phyloP scores from a whole-genome alignment of 768 basidiomycete species.

The Asterophora parasitica region DNA sequence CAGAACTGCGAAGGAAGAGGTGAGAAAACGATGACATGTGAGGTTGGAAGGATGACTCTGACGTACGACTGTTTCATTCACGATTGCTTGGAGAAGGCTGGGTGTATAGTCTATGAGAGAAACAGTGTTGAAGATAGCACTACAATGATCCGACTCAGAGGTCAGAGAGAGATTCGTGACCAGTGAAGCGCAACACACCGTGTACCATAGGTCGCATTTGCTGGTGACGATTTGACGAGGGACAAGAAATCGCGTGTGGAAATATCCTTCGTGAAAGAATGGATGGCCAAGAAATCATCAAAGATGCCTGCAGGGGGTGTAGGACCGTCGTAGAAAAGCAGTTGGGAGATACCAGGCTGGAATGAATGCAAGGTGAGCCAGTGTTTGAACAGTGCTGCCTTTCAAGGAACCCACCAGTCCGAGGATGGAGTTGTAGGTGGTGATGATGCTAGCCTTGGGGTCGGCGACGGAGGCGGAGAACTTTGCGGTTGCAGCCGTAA shows the following conservation, averaged over 20 bases:
- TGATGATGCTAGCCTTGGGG: slow-evolving; percentile 47
- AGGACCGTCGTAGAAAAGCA: slow-evolving; percentile 60
- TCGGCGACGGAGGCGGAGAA: slow-evolving; percentile 40
- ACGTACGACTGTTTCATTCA: slow-evolving; percentile 39
- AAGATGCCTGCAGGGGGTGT: slow-evolving; percentile 44
- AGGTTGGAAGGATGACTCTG: not conserved
- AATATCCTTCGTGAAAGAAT: slow-evolving; percentile 32
- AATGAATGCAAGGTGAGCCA: not conserved
- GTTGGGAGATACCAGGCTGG: slow-evolving; percentile 17
- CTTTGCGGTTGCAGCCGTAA: slow-evolving; percentile 32
- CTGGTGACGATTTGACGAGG: slow-evolving; percentile 33
- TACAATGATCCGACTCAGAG: slow-evolving; percentile 8
- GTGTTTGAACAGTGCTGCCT: too few species aligned
- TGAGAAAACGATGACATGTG: not conserved
- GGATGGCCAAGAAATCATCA: slow-evolving; percentile 46
- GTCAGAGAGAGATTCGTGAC: slow-evolving; percentile 4
- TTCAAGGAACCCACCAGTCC: slow-evolving; percentile 27
- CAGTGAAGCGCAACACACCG: slow-evolving; percentile 16
- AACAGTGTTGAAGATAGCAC: slow-evolving; percentile 38
- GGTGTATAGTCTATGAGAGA: slow-evolving; percentile 32
- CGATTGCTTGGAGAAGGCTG: slow-evolving; percentile 33
- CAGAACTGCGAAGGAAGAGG: slow-evolving; percentile 32
- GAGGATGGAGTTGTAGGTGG: slow-evolving; percentile 36
- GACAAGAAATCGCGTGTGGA: slow-evolving; percentile 36
- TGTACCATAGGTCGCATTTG: slow-evolving; percentile 27